phyloP scores from a whole-genome alignment of 2,329 filamentous ascomycete species.

The Venturia effusa region DNA sequence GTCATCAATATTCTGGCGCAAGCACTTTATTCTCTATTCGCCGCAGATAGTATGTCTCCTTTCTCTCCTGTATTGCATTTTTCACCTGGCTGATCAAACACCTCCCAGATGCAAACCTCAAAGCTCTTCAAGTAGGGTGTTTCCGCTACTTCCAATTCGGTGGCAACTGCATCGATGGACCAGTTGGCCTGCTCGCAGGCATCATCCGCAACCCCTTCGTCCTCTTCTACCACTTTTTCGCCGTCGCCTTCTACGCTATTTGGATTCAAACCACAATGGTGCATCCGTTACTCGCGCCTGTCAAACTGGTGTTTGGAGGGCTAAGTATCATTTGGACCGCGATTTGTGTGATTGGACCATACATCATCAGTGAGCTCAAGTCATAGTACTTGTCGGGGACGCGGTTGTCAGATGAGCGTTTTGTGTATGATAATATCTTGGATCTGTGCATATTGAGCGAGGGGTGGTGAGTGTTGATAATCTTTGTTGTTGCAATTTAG shows the following conservation, averaged over 20 bases:
- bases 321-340: slow-evolving; percentile 42
- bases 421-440: background rate
- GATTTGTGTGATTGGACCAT: slow-evolving; percentile 41
- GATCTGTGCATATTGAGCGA: background rate
- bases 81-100: slow-evolving; percentile 2
- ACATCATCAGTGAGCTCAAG: slow-evolving; percentile 27
- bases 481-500: background rate
- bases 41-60: slow-evolving; percentile 51
- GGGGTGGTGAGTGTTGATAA: background rate
- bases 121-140: slow-evolving; percentile 76
- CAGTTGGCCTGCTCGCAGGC: slow-evolving; percentile 70
- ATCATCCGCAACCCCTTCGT: slow-evolving; percentile 66
- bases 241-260: slow-evolving; percentile 79
- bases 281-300: slow-evolving; percentile 29
- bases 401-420: background rate
- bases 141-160: slow-evolving; percentile 81
- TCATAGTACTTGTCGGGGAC: background rate
- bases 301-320: slow-evolving; percentile 26
- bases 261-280: slow-evolving; percentile 51
- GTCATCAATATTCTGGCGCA: slow-evolving; percentile 98
- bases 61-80: background rate
- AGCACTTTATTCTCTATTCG: slow-evolving; percentile 84
- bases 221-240: slow-evolving; percentile 88
- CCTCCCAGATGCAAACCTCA: slow-evolving; percentile 53
- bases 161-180: slow-evolving; percentile 62